Base-by-base conservation (phyloP, 495 filamentous ascomycete species). In the Annulohypoxylon stygium region DNA sequence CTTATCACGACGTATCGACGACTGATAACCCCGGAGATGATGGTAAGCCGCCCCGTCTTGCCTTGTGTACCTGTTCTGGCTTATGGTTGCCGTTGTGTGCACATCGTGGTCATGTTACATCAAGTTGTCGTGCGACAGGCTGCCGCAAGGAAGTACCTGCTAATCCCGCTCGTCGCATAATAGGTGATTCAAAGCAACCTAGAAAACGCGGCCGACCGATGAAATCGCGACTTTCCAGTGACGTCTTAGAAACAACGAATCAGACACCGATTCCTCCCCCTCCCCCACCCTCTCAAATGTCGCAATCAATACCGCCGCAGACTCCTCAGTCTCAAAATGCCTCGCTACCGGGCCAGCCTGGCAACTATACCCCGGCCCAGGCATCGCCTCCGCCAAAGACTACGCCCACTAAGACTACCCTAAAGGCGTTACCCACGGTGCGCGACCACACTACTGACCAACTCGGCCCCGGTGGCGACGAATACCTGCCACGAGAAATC, bases 391-490 rank as follows among this genome's bases (percentile, higher is more conserved):
- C 92, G 8, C 87, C 93, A 30, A 97, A 95, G 82, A 84, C 90
- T 0, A 95, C 94, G 0, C 93, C 97, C n/a, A 91, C 93, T 16
- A 98, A 98, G 81, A 84, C 90, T 23, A 91, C 95, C 9, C 85
- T 99, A 71, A 99, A 99, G 82, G 96, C 96, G 0, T 86, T 99
- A 20, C 96, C 96, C 23, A 98, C 96, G 12, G 97, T 98, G 11
- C 85, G 96, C 68, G 96, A 99, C 77, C 96, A 99, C 78, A 99
- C 96, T 9, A 98, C 97, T 3, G 96, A 99, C 81, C 95, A 98
- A 78, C 90, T 99, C 55, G 93, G 90, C 34, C 87, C 91, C 9
- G 93, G 94, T 78, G 91, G 92, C n/a, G 97, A 98, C 78, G 96
- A 99, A 83, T 99, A 98, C 78, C 88, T 98, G 25, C 93, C 95